Evolutionary conservation across 225 moss, liverwort and hornwort genomes (phyloP).

Genomic region (Physcomitrellopsis africana): DNA sequence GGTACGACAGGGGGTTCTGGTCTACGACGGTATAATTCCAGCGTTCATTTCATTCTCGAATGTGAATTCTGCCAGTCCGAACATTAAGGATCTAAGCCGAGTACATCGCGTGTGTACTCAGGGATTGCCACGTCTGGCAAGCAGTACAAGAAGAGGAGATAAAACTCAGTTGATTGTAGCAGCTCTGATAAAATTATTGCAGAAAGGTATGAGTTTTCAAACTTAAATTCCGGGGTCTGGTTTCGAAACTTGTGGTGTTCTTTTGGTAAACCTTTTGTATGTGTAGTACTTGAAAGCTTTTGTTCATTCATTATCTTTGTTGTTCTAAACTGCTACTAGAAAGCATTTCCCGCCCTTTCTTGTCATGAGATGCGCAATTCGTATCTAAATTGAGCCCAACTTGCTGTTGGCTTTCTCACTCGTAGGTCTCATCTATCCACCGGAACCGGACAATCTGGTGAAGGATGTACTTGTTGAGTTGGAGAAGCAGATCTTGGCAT

Average conservation of each 20-base stretch:
- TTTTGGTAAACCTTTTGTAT: too few relatives aligned
- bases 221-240: not conserved
- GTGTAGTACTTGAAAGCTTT: too few relatives aligned
- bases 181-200: slow-evolving; percentile 35
- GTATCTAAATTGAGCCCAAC: not conserved
- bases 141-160: slow-evolving; percentile 22
- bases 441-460: slow-evolving; percentile 38
- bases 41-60: slow-evolving; percentile 35
- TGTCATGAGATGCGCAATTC: not conserved
- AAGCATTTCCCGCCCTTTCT: not conserved
- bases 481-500: slow-evolving; percentile 30
- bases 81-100: not conserved
- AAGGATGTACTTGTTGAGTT: slow-evolving; percentile 47
- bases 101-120: slow-evolving; percentile 22
- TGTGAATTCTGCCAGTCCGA: slow-evolving; percentile 12
- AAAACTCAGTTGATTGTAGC: slow-evolving; percentile 31
- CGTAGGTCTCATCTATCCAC: slow-evolving; percentile 35
- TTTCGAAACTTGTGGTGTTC: not conserved
- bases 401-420: slow-evolving; percentile 23
- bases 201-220: slow-evolving; percentile 30
- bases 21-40: slow-evolving; percentile 37
- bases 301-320: too few relatives aligned
- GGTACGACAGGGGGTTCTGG: slow-evolving; percentile 27
- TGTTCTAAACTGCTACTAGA: not conserved
- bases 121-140: slow-evolving; percentile 47